Evolutionary conservation across 2,329 filamentous ascomycete species (phyloP), one percentile per base, ranked within the genome.

Genomic region (Colletotrichum higginsianum): DNA sequence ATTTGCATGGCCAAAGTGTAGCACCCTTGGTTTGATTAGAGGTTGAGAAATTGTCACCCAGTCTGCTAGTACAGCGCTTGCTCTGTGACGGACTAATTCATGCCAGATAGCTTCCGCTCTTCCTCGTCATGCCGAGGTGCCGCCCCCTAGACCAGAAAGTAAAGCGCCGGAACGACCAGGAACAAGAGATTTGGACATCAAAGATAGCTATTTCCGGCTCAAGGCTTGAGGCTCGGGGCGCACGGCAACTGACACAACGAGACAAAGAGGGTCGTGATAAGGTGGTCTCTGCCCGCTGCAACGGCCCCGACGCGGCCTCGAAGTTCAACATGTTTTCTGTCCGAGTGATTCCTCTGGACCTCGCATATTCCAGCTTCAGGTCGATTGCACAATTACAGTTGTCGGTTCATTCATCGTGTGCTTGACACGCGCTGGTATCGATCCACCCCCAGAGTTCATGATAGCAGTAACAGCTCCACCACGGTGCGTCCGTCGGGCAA

Each of bases 401-500:
- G 15, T 50, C n/a, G 11, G 49, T 44, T 6, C 15, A n/a, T 8
- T n/a, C 8, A 12, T 61, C 21, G 8, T 11, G 23, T 2, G 44
- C 13, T 35, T 61, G 46, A 16, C 44, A 42, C 46, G n/a, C 15
- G 18, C 26, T 49, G 26, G n/a, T 15, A 49, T 49, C 12, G 26
- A 40, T n/a, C 61, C 50, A 57, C 44, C 58, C 58, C 58, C 58
- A 61, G 30, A 61, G 58, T 67, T 53, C 47, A 44, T 44, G 47
- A n/a, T 44, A 52, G 58, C 44, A 38, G 47, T 35, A 50, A 23
- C 46, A 49, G 49, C 57, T 30, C 68, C 68, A 71, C 68, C 57
- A 46, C 38, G 40, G 46, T 71, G 68, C 68, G 26, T 71, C 44
- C 47, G 26, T 71, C 44, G 46, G 52, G 65, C 64, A 30, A n/a